Evolutionary conservation across 2,329 filamentous ascomycete species (phyloP), one percentile per base, ranked within the genome.

Genomic region (Trichoderma breve): DNA sequence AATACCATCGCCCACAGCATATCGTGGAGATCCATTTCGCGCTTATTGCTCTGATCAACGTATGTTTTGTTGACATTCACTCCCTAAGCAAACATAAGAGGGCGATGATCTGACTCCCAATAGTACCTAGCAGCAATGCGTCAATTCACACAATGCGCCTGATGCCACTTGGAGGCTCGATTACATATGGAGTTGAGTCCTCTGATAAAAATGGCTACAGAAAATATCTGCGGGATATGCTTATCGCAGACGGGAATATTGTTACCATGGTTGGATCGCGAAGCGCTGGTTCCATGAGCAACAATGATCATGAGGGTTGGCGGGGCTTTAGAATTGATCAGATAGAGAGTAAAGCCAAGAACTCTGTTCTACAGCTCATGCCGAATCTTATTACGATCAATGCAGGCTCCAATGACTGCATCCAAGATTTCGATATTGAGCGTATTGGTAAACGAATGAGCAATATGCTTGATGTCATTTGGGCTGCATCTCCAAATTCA

Each of bases 261-360:
- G 79, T 78, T 71, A 80, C 81, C 78, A 84, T 83, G 79, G 82
- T 85, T 18, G 84, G 84, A 26, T 81, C 78, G n/a, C 78, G 77
- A 34, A 73, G 79, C 21, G 74, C 76, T 60, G 83, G 83, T 51
- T 77, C 73, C 71, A 85, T 85, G 83, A 43, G 24, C 26, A 78
- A 83, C 75, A 82, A 82, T 74, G 80, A 83, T 14, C 80, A 83
- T 73, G 85, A 86, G 74, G 84, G 84, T 39, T 84, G 84, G 80
- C 80, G 82, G 0, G 84, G 81, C 28, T 77, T 78, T 57, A 80
- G 81, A 61, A 81, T 86, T 76, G 80, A 80, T 32, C 73, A 84
- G 73, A 80, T 85, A 43, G 72, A 76, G 57, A 75, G 32, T 32
- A 82, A 81, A 71, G 82, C 82, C 28, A 73, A 73, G 30, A 36